Conservation (phyloP, 2,329 filamentous ascomycete genomes). For the Colletotrichum sp. region DNA sequence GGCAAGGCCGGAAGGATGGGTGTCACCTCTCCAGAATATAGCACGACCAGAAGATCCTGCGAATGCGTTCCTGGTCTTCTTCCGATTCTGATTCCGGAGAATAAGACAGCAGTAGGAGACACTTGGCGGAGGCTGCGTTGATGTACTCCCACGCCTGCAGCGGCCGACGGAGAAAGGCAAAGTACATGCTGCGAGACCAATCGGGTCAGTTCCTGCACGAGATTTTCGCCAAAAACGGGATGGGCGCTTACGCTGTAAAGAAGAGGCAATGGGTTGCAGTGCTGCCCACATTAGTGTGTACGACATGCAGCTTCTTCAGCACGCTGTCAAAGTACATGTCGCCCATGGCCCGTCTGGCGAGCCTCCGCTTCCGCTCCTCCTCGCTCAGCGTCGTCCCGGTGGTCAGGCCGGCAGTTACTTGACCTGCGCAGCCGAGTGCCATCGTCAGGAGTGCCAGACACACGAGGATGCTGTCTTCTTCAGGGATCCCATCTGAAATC, state of each 20-base stretch:
- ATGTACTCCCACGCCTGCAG: constrained; percentile 59
- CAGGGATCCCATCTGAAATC: constrained; percentile 37
- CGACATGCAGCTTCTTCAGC: constrained; percentile 49
- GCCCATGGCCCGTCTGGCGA: constrained; percentile 38
- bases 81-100: constrained; percentile 34
- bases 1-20: no score
- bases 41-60: constrained; percentile 60
- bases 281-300: constrained; percentile 50
- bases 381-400: constrained; percentile 16
- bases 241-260: constrained; percentile 49
- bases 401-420: constrained; percentile 38
- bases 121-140: constrained; percentile 53
- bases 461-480: constrained; percentile 39
- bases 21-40: constrained; percentile 56
- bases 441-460: constrained; percentile 52
- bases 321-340: constrained; percentile 52
- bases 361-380: constrained; percentile 33
- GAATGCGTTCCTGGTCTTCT: constrained; percentile 52
- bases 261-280: constrained; percentile 55
- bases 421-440: constrained; percentile 52
- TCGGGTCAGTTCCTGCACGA: neutral
- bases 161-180: constrained; percentile 53
- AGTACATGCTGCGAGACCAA: constrained; percentile 45
- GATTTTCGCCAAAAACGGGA: neutral
- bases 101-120: constrained; percentile 53